These are phyloP conservation scores for Venturia effusa DNA, from an alignment of 2,329 filamentous ascomycete genomes.

Conservation along the genomic window DNA sequence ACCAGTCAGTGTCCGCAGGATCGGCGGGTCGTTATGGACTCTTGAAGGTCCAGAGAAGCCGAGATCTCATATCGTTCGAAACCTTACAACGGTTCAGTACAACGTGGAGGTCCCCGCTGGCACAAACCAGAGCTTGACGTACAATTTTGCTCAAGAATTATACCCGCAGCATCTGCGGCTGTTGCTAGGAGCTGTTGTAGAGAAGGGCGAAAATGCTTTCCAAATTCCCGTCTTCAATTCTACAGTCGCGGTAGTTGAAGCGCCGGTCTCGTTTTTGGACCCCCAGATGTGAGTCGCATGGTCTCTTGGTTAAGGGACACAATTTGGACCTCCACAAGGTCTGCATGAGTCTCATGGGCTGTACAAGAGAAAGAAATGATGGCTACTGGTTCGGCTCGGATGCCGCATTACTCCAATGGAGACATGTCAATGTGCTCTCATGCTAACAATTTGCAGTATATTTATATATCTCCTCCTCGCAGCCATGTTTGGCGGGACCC, in stretches of 20 bases:
- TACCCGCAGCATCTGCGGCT: constrained; percentile 81
- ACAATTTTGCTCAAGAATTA: constrained; percentile 81
- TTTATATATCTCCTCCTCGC: constrained; percentile 94
- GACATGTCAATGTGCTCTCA: background rate
- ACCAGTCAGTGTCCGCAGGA: constrained; percentile 62
- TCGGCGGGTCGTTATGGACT: constrained; percentile 60
- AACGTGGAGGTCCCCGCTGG: constrained; percentile 63
- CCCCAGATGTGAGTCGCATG: constrained; percentile 69
- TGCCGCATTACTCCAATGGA: no score
- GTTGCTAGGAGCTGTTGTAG: constrained; percentile 65
- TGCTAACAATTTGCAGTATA: constrained; percentile 47
- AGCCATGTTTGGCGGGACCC: constrained; percentile 63
- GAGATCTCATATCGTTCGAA: constrained; percentile 51
- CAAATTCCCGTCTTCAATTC: constrained; percentile 72
- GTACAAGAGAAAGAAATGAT: no score
- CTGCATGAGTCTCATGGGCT: no score
- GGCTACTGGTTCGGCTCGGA: no score
- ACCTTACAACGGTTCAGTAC: constrained; percentile 67
- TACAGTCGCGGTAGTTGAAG: constrained; percentile 77
- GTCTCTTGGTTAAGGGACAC: background rate
- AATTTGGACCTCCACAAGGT: no score
- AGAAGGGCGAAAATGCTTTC: constrained; percentile 56
- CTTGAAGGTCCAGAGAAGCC: constrained; percentile 34
- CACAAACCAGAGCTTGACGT: constrained; percentile 65
- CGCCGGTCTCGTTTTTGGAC: constrained; percentile 83